Base-by-base conservation (phyloP, 2,329 filamentous ascomycete genomes). In the Truncatella angustata region DNA sequence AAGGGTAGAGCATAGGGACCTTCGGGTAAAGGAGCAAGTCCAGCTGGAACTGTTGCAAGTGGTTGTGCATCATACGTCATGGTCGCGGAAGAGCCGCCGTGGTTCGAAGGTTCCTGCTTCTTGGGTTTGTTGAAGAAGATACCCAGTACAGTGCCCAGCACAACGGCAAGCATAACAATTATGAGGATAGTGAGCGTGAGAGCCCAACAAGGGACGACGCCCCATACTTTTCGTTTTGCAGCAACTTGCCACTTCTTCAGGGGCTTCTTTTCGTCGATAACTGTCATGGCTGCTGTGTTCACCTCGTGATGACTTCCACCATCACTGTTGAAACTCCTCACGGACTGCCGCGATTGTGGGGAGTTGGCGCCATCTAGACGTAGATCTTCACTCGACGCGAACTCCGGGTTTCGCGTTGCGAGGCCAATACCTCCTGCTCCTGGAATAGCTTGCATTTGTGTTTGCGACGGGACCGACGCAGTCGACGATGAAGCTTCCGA, bases 381-480 rank as follows among this genome's bases (percentile, higher is more conserved):
- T 2, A 84, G 66, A 45, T 84, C 77, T 39, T 83, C 82, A 4
- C 72, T 74, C 1, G 82, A 83, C 12, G 80, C 76, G 65, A 84
- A 86, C 58, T 86, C 83, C 0, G 83, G 84, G 54, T 86, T 79
- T 23, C 80, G 73, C 5, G 82, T 81, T 3, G 82, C 83, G 18
- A 85, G 67, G 3, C 82, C 83, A 26, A 86, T 72, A 14, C 83
- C 82, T 4, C 83, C 83, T 4, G 82, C 81, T n/a, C 82, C 84
- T 2, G 78, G 68, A 32, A 80, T 76, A 1, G 66, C 55, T 4
- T 61, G 44, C 10, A 59, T 53, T 16, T 58, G 54, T 12, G 55
- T 30, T 12, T 55, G 39, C 37, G 46, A 16, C 35, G 45, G 48
- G 12, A 47, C 24, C 44, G 35, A 24, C 21, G 36, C 50, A 7